Percentiles rank a stretch among this genome's conserved stretches.
Evolutionary conservation across 306 rosid species (phyloP).

Genomic region (Dryas alaskensis): DNA sequence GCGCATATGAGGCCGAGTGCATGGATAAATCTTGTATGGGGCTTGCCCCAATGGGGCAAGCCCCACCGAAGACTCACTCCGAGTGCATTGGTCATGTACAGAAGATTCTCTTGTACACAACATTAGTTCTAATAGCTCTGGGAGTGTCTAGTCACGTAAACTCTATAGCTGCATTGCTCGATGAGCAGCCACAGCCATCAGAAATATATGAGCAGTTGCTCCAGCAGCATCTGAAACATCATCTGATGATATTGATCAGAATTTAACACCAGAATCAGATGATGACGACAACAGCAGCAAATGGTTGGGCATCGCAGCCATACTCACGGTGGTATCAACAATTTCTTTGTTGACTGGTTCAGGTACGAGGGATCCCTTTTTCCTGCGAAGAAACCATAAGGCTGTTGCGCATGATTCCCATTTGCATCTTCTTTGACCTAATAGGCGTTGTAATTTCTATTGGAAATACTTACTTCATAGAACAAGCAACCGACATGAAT

Average conservation of each 20-base stretch:
- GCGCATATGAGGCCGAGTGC: constrained; percentile 18
- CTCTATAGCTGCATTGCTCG: neutral
- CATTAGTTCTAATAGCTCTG: constrained; percentile 13
- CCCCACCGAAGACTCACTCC: too few relatives aligned
- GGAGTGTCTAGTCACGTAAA: constrained; percentile 23
- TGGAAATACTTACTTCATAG: constrained; percentile 9
- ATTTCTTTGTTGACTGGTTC: constrained; percentile 15
- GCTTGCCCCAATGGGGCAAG: too few relatives aligned
- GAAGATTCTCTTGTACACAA: constrained; percentile 19
- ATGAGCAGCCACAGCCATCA: neutral
- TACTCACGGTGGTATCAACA: neutral
- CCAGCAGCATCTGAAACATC: neutral
- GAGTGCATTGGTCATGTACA: constrained; percentile 14
- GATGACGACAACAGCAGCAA: too few relatives aligned
- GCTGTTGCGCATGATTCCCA: neutral
- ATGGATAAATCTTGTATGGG: too few relatives aligned
- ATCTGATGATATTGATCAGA: neutral
- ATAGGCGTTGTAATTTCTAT: neutral
- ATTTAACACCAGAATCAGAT: neutral
- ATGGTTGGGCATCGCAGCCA: constrained; percentile 15
- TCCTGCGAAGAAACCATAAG: constrained; percentile 20
- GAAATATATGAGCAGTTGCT: neutral
- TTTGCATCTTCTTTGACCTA: neutral
- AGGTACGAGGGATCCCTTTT: too few relatives aligned
- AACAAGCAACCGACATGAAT: constrained; percentile 27